Percentiles rank a stretch among this genome's conserved stretches.
Evolutionary conservation across 2,329 filamentous ascomycete genomes (phyloP).

Genomic region (Beauveria sp.): DNA sequence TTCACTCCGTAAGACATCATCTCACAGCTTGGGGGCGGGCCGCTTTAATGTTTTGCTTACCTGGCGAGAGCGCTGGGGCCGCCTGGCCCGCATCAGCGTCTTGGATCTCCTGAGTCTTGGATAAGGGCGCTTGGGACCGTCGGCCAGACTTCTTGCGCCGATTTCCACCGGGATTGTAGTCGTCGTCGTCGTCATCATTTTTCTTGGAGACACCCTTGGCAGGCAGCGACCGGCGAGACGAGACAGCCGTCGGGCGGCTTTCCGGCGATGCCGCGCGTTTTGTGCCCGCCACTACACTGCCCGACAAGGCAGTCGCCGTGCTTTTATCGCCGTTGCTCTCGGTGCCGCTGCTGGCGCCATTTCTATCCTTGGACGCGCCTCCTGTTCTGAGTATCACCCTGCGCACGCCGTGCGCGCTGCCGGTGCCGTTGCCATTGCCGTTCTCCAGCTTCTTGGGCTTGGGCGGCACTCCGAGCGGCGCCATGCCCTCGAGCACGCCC

Average conservation of each 20-base stretch:
- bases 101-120: conserved; percentile 16
- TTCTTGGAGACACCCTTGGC: conserved; percentile 20
- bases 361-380: conserved; percentile 18
- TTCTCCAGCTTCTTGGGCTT: conserved; percentile 38
- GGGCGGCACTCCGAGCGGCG: conserved; percentile 67
- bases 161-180: conserved; percentile 34
- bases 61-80: conserved; percentile 2
- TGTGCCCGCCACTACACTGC: conserved; percentile 3
- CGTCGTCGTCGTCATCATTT: conserved; percentile 34
- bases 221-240: conserved; percentile 19
- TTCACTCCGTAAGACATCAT: not conserved
- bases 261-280: conserved; percentile 11
- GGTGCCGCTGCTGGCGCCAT: conserved; percentile 16
- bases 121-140: not conserved
- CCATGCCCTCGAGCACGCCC: conserved; percentile 78
- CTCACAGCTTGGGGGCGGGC: not conserved
- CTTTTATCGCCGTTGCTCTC: conserved; percentile 14
- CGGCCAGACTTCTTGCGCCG: conserved; percentile 20
- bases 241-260: conserved; percentile 10
- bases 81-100: not conserved
- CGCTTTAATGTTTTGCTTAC: conserved; percentile 8
- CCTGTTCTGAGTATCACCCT: conserved; percentile 40
- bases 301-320: conserved; percentile 5
- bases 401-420: conserved; percentile 23
- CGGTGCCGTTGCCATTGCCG: conserved; percentile 16